phyloP scores from a whole-genome alignment of 306 rosid genomes.

The Benincasa hispida region DNA sequence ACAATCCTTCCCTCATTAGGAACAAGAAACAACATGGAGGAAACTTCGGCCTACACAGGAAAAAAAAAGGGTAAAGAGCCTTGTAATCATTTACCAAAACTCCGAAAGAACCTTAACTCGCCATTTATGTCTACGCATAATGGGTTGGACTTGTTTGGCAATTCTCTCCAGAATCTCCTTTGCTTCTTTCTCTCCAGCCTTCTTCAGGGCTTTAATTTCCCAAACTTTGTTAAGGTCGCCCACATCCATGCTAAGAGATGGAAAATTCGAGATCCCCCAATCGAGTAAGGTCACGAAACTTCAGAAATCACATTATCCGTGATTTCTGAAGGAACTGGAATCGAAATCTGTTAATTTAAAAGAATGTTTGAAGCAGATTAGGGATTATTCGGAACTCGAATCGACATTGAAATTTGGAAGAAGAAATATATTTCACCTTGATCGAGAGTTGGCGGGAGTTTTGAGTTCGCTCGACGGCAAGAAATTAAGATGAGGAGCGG shows the following conservation, averaged over 20 bases:
- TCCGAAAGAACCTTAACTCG: slow-evolving; percentile 84
- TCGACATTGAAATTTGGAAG: not conserved
- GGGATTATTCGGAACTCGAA: not conserved
- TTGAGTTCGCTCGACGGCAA: not conserved
- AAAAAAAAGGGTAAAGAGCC: not conserved
- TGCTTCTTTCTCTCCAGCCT: slow-evolving; percentile 59
- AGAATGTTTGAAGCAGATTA: not conserved
- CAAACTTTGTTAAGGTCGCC: slow-evolving; percentile 75
- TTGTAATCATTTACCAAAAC: slow-evolving; percentile 32
- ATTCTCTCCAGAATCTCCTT: slow-evolving; percentile 56
- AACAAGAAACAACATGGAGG: not conserved
- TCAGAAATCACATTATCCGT: not conserved
- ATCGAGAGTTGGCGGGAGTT: slow-evolving; percentile 6
- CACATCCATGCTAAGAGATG: slow-evolving; percentile 31
- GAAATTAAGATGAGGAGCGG: not conserved
- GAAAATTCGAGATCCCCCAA: not conserved
- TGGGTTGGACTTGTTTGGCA: slow-evolving; percentile 91
- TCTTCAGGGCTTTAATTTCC: slow-evolving; percentile 71
- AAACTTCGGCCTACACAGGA: not conserved
- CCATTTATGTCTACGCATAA: slow-evolving; percentile 84
- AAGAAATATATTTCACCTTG: not conserved
- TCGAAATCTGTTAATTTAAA: not conserved
- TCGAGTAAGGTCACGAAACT: not conserved
- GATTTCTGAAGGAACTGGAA: not conserved
- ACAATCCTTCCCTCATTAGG: not conserved